Percentiles rank a stretch among this genome's conserved stretches.
phyloP scores from a whole-genome alignment of 345 rosid species.

The Lagerstroemia speciosa region DNA sequence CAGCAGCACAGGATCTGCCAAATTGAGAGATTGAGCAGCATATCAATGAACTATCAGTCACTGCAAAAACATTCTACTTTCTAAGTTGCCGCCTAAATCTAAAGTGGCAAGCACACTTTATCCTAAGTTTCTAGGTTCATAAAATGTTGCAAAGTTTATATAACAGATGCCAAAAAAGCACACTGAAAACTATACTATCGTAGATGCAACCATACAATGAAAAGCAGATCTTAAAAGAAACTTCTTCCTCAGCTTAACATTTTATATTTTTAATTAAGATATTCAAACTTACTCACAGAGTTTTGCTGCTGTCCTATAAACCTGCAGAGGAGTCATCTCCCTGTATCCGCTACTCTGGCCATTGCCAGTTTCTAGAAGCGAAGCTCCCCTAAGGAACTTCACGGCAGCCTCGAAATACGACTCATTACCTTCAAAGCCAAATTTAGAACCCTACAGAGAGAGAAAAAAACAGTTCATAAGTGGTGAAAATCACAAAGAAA shows the following conservation, averaged over 20 bases:
- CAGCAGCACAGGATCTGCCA: conserved; percentile 60
- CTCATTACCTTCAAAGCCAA: conserved; percentile 53
- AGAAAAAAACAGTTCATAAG: not conserved
- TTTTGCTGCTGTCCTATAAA: conserved; percentile 48
- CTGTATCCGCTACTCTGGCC: conserved; percentile 31
- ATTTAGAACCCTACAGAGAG: conserved; percentile 35
- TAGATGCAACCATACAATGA: not conserved
- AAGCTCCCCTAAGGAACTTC: conserved; percentile 65
- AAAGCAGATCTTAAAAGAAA: not conserved
- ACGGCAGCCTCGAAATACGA: conserved; percentile 61
- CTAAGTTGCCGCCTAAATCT: not conserved
- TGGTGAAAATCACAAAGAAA: not conserved
- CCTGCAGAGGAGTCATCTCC: conserved; percentile 37
- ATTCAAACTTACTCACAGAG: conserved; percentile 54
- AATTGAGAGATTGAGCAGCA: conserved; percentile 13
- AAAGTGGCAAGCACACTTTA: not conserved
- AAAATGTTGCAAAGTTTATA: not conserved
- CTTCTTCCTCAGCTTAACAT: not conserved
- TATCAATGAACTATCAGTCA: not conserved
- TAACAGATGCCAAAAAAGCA: too few relatives aligned
- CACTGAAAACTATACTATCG: not conserved
- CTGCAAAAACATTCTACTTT: not conserved
- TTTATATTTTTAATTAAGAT: not conserved
- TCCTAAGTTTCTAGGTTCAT: not conserved
- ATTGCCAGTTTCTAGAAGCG: conserved; percentile 44